Conservation (phyloP, 176 grass and related monocot genomes). For the Oryza meyeriana region DNA sequence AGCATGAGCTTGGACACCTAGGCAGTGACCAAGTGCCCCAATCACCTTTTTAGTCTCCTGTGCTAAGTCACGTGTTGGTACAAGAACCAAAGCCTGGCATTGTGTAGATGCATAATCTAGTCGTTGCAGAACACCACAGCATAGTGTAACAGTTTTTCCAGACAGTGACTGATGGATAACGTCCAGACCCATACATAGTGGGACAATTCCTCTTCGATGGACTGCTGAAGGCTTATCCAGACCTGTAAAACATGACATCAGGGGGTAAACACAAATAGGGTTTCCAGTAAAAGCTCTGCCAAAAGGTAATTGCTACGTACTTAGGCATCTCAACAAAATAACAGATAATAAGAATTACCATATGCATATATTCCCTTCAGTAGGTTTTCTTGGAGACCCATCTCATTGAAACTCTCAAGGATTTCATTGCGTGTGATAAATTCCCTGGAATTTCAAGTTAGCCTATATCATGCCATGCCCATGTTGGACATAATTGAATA, state of each 20-base stretch:
- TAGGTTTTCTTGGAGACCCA: constrained; percentile 68
- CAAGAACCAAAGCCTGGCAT: constrained; percentile 73
- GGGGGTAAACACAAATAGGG: not conserved
- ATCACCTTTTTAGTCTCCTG: constrained; percentile 57
- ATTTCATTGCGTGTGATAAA: constrained; percentile 44
- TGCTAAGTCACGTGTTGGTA: constrained; percentile 55
- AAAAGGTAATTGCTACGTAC: not conserved
- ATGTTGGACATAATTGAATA: constrained; percentile 18
- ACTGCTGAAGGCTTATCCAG: constrained; percentile 60
- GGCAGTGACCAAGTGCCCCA: constrained; percentile 63
- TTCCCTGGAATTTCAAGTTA: not conserved
- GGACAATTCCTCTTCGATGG: constrained; percentile 66
- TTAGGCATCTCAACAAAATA: not conserved
- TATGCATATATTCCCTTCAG: constrained; percentile 67
- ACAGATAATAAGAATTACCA: constrained; percentile 41
- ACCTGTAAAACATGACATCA: constrained; percentile 39
- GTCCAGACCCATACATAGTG: constrained; percentile 69
- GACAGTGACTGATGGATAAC: constrained; percentile 60
- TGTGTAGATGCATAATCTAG: constrained; percentile 62
- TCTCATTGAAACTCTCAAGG: constrained; percentile 58
- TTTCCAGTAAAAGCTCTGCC: not conserved
- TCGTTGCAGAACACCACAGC: constrained; percentile 60
- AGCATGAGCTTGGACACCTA: constrained; percentile 56
- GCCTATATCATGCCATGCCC: constrained; percentile 5
- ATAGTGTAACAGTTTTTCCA: constrained; percentile 66